Base-by-base conservation (phyloP, 768 basidiomycete genomes). In the Mycena metata region DNA sequence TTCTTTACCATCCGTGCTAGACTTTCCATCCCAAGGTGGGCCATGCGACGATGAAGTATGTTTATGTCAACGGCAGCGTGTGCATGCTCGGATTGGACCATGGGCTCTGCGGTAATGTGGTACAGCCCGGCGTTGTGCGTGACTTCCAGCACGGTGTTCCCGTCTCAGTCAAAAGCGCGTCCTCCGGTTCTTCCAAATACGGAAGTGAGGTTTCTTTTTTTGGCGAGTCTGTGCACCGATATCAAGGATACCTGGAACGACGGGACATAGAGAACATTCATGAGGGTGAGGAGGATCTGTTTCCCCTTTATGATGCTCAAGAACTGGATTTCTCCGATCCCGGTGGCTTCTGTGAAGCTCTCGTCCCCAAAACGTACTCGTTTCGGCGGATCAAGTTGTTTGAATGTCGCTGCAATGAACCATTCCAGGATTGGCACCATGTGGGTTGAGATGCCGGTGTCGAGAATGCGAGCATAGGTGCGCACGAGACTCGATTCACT, bases 21-120 rank as follows among this genome's bases (percentile, higher is more conserved):
- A 15, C 50, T 23, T 7, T 61, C 50, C 23, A 52, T 45, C 1
- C 24, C 26, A 10, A 46, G 15, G 57, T 59, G 57, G 1, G 24
- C 57, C 57, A 59, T 59, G 30, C 42, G 57, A 36, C 45, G 57
- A 24, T 59, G 57, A 7, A 59, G 57, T 30, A 59, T 12, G 23
- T 59, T 59, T 30, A 59, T 59, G 57, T 59, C 57, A 24, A 59
- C 24, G 19, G 57, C 17, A n/a, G 19, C 43, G 43, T 45, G 57
- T 15, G 57, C 57, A 2, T 30, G 42, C 33, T 59, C 43, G 9
- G 42, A 12, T 5, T 46, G 45, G 26, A 59, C 15, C 9, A 59
- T 26, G 0, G 57, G 57, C n/a, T 45, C 43, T 16, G 26, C 43
- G 21, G 23, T 15, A 5, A 59, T 8, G 15, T 59, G n/a, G n/a